A percentile compares a stretch with the other conserved stretches of the same genome.
Conservation (phyloP, 257 asterid species). For the Plectranthus barbatus region DNA sequence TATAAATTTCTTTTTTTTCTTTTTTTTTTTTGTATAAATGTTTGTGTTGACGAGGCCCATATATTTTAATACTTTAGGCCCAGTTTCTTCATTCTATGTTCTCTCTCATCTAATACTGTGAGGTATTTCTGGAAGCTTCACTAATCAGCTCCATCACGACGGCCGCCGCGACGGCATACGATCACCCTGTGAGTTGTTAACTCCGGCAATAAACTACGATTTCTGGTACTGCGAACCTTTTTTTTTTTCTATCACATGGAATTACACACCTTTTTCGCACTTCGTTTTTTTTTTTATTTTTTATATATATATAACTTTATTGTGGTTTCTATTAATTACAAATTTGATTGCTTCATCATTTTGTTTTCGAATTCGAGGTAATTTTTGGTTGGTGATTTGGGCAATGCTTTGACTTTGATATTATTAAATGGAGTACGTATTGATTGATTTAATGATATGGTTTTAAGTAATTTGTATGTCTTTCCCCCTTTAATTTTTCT, state of each 20-base stretch:
- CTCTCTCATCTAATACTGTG: not conserved
- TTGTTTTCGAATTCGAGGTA: not conserved
- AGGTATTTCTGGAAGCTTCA: constrained; percentile 10
- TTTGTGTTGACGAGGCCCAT: not conserved
- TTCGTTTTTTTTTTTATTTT: too few relatives aligned
- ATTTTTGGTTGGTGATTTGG: not conserved
- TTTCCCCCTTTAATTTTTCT: not conserved
- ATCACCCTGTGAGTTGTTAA: constrained; percentile 3
- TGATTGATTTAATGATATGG: not conserved
- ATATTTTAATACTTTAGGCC: not conserved
- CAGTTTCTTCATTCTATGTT: not conserved
- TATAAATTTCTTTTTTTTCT: too few relatives aligned
- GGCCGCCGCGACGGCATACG: constrained; percentile 9
- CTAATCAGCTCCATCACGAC: constrained; percentile 12
- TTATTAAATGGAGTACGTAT: not conserved
- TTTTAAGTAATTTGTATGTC: not conserved
- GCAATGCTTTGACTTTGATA: not conserved
- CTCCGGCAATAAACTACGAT: not conserved
- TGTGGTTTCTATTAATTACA: too few relatives aligned
- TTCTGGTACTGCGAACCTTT: not conserved
- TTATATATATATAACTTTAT: too few relatives aligned
- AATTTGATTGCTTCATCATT: not conserved
- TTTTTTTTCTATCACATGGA: not conserved
- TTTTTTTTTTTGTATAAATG: too few relatives aligned
- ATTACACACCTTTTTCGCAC: not conserved